Base-by-base conservation (phyloP, 148 eudicot species). In the Camellia granthamiana region DNA sequence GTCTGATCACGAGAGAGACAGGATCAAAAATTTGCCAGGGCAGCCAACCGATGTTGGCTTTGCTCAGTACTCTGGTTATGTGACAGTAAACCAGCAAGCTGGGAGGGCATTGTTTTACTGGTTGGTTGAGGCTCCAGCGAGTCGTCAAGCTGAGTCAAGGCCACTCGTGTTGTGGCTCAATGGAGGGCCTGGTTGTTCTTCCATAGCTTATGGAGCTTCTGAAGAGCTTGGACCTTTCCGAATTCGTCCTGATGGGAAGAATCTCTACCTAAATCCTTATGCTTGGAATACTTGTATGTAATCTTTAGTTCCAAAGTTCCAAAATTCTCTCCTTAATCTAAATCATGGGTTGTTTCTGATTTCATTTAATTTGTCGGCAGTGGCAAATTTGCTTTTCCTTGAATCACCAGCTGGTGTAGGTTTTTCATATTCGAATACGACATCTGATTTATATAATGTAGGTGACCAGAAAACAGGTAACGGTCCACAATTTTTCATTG, bases 391-490 rank as follows among this genome's bases (percentile, higher is more conserved):
- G 89, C 97, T 94, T 69, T 94, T 94, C 77, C 95, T 94, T 74
- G 98, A 94, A 82, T 92, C 98, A 59, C 98, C 98, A 44, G 95
- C 95, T 77, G 98, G 98, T 72, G 95, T 94, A 88, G 98, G 97
- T 9, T 94, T 85, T 76, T 94, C 98, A 16, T 94, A 94, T 86
- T 83, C 98, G 51, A 94, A 92, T 77, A 91, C 95, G 13, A 55
- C 98, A 69, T 81, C 97, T 54, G 98, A 92, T 87, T 84, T 88
- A 82, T 90, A 90, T 59, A 84, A 88, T 78, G 86, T 80, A 55
- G 98, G 97, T 75, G 98, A 94, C 80, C 83, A 85, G 19, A 89
- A 79, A 83, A 91, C 97, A 82, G 97, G 98, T 94, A 84, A 76
- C 23, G 63, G 7, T n/a, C 21, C 69, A 9, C 7, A 47, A n/a